Conservation (phyloP, 2,329 filamentous ascomycete species). For the Xylaria polymorpha region DNA sequence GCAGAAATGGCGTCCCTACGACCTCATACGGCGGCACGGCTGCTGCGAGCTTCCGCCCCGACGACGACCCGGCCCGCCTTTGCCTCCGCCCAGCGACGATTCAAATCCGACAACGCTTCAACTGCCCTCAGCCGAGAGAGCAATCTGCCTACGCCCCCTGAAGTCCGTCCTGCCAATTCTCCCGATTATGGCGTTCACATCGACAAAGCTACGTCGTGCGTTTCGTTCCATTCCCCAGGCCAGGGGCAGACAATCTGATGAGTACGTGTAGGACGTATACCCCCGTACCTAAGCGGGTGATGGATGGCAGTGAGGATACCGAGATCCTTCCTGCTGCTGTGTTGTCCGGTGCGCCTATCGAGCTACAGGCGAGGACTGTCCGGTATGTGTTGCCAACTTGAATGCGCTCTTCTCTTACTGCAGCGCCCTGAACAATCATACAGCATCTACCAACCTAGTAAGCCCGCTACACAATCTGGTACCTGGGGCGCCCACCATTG, state of each 20-base stretch:
- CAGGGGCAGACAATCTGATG: conserved; percentile 16
- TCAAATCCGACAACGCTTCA: conserved; percentile 54
- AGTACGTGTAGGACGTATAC: conserved; percentile 77
- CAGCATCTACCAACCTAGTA: conserved; percentile 91
- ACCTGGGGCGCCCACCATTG: conserved; percentile 85
- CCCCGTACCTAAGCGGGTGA: conserved; percentile 86
- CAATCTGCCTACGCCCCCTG: conserved; percentile 48
- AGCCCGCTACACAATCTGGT: conserved; percentile 96
- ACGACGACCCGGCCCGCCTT: conserved; percentile 50
- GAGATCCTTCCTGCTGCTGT: conserved; percentile 82
- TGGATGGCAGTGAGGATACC: conserved; percentile 88
- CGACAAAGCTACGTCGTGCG: conserved; percentile 93
- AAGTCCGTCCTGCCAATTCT: conserved; percentile 66
- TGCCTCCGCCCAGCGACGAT: conserved; percentile 62
- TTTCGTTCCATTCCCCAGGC: conserved; percentile 13
- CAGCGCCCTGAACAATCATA: conserved; percentile 23
- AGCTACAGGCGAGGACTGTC: conserved; percentile 93
- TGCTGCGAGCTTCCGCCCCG: conserved; percentile 61
- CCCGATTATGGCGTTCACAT: conserved; percentile 84
- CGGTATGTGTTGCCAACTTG: conserved; percentile 68
- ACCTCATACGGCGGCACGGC: conserved; percentile 62
- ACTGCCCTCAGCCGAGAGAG: conserved; percentile 56
- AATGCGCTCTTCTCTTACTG: background rate
- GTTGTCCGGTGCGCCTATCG: conserved; percentile 90
- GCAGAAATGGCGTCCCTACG: conserved; percentile 62